Percentiles rank a stretch among this genome's conserved stretches.
Evolutionary conservation across 108 stramenopile genomes (phyloP).

Genomic region (Skeletonema potamos): DNA sequence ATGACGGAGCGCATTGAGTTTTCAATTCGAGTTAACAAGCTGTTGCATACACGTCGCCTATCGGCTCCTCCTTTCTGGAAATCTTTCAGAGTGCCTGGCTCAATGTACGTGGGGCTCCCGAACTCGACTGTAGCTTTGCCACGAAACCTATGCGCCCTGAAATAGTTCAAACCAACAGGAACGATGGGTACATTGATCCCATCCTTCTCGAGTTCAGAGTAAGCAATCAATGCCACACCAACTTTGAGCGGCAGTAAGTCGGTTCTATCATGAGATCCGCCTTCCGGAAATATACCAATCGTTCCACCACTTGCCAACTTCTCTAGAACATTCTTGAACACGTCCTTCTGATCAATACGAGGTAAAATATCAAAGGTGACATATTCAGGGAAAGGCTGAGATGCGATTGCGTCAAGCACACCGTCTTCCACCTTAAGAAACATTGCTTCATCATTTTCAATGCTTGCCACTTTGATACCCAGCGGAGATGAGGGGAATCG

Average conservation of each 20-base stretch:
- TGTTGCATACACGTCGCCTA: slow-evolving; percentile 81
- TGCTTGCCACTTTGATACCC: slow-evolving; percentile 67
- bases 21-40: slow-evolving; percentile 78
- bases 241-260: slow-evolving; percentile 97
- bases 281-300: slow-evolving; percentile 98
- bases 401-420: slow-evolving; percentile 26
- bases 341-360: slow-evolving; percentile 81
- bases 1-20: slow-evolving; percentile 93
- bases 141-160: slow-evolving; percentile 91
- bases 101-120: slow-evolving; percentile 80
- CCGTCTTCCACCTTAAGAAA: slow-evolving; percentile 33
- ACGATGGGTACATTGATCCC: slow-evolving; percentile 93
- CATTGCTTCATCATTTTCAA: slow-evolving; percentile 63
- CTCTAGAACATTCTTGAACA: slow-evolving; percentile 85
- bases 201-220: slow-evolving; percentile 88
- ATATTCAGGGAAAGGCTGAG: slow-evolving; percentile 31
- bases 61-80: slow-evolving; percentile 70
- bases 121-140: slow-evolving; percentile 89
- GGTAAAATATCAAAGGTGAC: slow-evolving; percentile 83
- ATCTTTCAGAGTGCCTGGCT: slow-evolving; percentile 62
- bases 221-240: slow-evolving; percentile 97
- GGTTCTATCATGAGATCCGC: slow-evolving; percentile 97
- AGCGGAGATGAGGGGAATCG: slow-evolving; percentile 52
- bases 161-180: slow-evolving; percentile 98
- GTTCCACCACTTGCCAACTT: slow-evolving; percentile 73